Evolutionary conservation across 2,329 filamentous ascomycete species (phyloP).

Genomic region (Cladosporium austrohemisphaericum): DNA sequence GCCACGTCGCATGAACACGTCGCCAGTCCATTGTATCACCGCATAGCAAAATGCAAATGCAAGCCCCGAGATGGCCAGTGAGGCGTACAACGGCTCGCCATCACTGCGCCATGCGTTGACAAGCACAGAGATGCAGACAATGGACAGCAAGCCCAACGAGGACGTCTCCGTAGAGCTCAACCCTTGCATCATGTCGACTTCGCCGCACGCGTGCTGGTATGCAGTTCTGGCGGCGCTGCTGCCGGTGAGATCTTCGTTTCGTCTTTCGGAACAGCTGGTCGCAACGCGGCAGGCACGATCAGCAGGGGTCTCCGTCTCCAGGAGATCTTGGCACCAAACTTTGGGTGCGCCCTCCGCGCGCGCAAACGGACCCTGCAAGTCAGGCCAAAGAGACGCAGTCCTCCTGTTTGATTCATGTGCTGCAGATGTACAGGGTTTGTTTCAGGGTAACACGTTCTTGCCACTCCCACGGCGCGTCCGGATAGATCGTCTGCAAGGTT

Average conservation of each 20-base stretch:
- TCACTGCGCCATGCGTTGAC: conserved; percentile 78
- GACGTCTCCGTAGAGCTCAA: conserved; percentile 54
- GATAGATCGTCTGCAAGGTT: conserved; percentile 3
- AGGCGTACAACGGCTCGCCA: conserved; percentile 84
- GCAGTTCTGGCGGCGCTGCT: background rate
- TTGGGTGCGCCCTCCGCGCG: too few species aligned
- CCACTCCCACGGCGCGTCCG: background rate
- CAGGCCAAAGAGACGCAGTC: background rate
- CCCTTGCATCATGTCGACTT: conserved; percentile 1
- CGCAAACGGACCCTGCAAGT: too few species aligned
- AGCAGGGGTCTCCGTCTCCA: background rate
- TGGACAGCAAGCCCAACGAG: conserved; percentile 60
- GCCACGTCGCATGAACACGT: conserved; percentile 81
- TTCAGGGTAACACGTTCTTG: background rate
- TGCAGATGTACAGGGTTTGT: conserved; percentile 3
- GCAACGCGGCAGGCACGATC: conserved; percentile 7
- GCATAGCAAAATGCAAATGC: conserved; percentile 79
- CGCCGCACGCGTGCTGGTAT: background rate
- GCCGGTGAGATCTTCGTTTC: background rate
- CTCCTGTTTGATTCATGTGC: conserved; percentile 2
- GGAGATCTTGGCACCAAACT: background rate
- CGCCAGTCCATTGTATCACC: conserved; percentile 89
- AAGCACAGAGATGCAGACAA: conserved; percentile 69
- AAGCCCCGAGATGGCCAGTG: conserved; percentile 77
- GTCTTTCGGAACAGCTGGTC: conserved; percentile 2